phyloP scores from a whole-genome alignment of 139 green algal genomes.

The Tetradesmus obliquus region DNA sequence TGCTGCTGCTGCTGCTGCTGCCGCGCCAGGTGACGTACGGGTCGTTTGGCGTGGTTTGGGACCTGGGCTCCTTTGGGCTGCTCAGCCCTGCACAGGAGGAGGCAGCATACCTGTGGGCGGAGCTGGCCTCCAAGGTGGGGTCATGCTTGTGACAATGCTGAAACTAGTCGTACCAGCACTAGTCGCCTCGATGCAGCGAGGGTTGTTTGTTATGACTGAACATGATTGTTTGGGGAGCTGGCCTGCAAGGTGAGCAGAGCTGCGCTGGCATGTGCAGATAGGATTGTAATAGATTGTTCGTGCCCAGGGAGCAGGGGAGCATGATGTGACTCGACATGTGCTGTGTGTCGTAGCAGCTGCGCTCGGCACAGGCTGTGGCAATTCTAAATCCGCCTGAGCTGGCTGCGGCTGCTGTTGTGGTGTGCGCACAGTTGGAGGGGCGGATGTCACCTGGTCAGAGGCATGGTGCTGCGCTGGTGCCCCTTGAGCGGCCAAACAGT shows the following conservation, averaged over 20 bases:
- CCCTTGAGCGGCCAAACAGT: too few relatives aligned
- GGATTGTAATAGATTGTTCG: too few relatives aligned
- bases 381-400: too few relatives aligned
- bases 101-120: slow-evolving; percentile 48
- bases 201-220: background rate
- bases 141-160: too few relatives aligned
- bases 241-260: slow-evolving; percentile 11
- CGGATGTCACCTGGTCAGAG: too few relatives aligned
- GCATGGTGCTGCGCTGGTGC: too few relatives aligned
- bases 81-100: slow-evolving; percentile 49
- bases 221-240: slow-evolving; percentile 55
- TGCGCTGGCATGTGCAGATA: too few relatives aligned
- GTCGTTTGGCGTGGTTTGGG: slow-evolving; percentile 55
- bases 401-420: too few relatives aligned
- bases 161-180: background rate
- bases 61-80: slow-evolving; percentile 45
- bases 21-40: slow-evolving; percentile 46
- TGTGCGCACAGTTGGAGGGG: too few relatives aligned
- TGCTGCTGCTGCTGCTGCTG: background rate
- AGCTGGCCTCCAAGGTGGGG: slow-evolving; percentile 57
- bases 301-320: too few relatives aligned
- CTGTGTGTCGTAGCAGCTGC: background rate
- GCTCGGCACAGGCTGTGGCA: background rate
- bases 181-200: background rate
- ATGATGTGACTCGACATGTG: too few relatives aligned